phyloP scores from a whole-genome alignment of 441 rosid genomes.

The Lepidium campestre region DNA sequence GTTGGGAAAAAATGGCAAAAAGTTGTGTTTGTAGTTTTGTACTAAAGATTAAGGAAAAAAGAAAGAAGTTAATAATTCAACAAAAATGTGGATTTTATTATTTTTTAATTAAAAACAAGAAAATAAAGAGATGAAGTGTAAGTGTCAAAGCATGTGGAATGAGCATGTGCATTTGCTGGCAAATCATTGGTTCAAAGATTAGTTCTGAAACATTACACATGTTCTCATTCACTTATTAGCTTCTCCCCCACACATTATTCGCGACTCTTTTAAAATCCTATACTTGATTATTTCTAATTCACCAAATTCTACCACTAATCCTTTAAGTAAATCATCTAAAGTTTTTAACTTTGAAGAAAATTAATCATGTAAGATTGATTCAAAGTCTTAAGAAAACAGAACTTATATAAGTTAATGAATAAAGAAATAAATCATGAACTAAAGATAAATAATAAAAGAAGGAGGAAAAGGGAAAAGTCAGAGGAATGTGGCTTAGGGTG shows the following conservation, averaged over 20 bases:
- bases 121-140: slow-evolving; percentile 15
- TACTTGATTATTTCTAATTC: too few species aligned
- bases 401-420: not conserved
- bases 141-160: slow-evolving; percentile 23
- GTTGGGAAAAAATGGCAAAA: too few species aligned
- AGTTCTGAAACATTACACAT: slow-evolving; percentile 23
- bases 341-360: not conserved
- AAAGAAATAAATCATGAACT: not conserved
- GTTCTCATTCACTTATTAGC: too few species aligned
- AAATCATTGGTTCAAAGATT: slow-evolving; percentile 23
- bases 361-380: not conserved
- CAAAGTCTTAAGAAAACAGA: not conserved
- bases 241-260: too few species aligned
- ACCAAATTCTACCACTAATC: not conserved
- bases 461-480: not conserved
- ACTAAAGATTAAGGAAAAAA: too few species aligned
- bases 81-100: not conserved
- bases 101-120: not conserved
- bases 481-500: slow-evolving; percentile 9
- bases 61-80: too few species aligned
- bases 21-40: too few species aligned
- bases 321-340: not conserved
- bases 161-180: slow-evolving; percentile 20
- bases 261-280: too few species aligned
- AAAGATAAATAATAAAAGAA: not conserved